Base-by-base conservation (phyloP, 2,329 filamentous ascomycete species). In the Diaporthe citriasiana region DNA sequence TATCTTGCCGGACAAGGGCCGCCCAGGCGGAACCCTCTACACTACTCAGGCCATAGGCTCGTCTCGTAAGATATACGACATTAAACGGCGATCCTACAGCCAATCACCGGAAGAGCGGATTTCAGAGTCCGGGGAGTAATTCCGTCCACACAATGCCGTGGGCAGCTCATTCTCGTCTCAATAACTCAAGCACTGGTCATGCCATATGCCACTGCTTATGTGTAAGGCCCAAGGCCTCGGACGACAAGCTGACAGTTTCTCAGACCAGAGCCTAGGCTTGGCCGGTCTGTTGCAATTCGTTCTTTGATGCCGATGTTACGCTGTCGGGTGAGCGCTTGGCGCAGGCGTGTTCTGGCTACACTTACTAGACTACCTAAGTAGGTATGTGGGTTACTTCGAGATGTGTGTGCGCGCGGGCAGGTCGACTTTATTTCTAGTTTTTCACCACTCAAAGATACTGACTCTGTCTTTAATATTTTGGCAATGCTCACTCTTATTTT, bases 41-140 rank as follows among this genome's bases (percentile, higher is more conserved):
- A 4, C 12, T 35, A 4, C 30, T 38, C 22, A n/a, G 22, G 15
- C 13, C 22, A 19, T 47, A 10, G 40, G 60, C 42, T n/a, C 25
- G 60, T 65, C 42, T 65, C 60, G 60, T 51, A 51, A 66, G 42
- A 50, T 66, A 66, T 66, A 66, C 60, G 1, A 50, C 60, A 15
- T 66, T 35, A 50, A 51, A 50, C 60, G 60, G 42, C 33, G 60
- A 50, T 66, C 42, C 60, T n/a, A 51, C 30, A 66, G n/a, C 45
- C 60, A 50, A 47, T 30, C 60, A 66, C 60, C 42, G 60, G 60
- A 33, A 65, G 25, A 42, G 60, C 42, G 42, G 27, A 33, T n/a
- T 25, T 50, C 5, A 5, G 13, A 15, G n/a, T 22, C 42, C 60
- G 40, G 59, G 15, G n/a, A 33, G 22, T 19, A 38, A 17, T n/a